These are phyloP conservation scores for Priceomyces carsonii DNA, from an alignment of 805 yeast species.

Conservation along the genomic window DNA sequence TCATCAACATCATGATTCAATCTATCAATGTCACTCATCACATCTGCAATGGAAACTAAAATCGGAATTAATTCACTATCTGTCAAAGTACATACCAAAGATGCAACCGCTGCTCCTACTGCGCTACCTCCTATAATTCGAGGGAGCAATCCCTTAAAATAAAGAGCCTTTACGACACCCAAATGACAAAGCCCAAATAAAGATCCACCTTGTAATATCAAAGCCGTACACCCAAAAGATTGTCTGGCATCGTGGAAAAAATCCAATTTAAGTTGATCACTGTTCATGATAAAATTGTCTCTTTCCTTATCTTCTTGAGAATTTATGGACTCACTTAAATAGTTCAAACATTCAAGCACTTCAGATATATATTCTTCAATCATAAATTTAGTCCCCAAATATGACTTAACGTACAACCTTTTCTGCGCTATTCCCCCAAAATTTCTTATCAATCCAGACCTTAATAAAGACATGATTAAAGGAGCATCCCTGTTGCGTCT, in stretches of 20 bases:
- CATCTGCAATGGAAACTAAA: constrained; percentile 37
- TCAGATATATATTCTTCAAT: constrained; percentile 86
- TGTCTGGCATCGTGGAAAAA: constrained; percentile 86
- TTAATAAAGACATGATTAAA: constrained; percentile 60
- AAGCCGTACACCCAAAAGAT: constrained; percentile 87
- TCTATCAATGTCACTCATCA: constrained; percentile 44
- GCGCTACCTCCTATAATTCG: constrained; percentile 88
- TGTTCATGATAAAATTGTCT: constrained; percentile 41
- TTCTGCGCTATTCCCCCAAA: constrained; percentile 88
- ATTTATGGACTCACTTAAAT: constrained; percentile 48
- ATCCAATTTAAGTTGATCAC: constrained; percentile 61
- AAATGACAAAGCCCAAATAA: constrained; percentile 91
- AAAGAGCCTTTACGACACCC: constrained; percentile 87
- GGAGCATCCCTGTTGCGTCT: constrained; percentile 58
- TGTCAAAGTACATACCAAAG: constrained; percentile 72
- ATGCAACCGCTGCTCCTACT: constrained; percentile 91
- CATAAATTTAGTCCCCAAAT: constrained; percentile 83
- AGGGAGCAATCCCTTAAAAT: constrained; percentile 74
- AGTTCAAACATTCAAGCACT: constrained; percentile 66
- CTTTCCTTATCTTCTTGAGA: constrained; percentile 25
- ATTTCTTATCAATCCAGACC: constrained; percentile 85
- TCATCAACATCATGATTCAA: constrained; percentile 56
- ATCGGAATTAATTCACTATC: constrained; percentile 63
- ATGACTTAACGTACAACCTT: constrained; percentile 74
- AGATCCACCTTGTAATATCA: constrained; percentile 92